Percentiles rank a stretch among this genome's conserved stretches.
phyloP scores from a whole-genome alignment of 1,284 basidiomycete species.

The Cryptococcus jaspeensis region DNA sequence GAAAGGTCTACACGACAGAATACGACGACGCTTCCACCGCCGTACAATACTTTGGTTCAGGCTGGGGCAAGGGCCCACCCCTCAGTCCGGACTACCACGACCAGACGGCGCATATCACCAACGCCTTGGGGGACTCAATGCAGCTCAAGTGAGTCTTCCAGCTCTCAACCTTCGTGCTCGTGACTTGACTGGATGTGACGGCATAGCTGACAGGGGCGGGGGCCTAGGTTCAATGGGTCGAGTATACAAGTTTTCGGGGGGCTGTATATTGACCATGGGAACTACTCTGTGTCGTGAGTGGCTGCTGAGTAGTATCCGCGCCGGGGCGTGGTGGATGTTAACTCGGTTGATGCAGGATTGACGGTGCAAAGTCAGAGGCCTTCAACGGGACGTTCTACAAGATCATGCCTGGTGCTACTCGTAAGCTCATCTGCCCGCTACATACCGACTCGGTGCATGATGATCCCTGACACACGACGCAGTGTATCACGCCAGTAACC shows the following conservation, averaged over 20 bases:
- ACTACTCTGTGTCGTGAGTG: conserved; percentile 19
- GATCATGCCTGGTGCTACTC: conserved; percentile 3
- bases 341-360: conserved; percentile 12
- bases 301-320: too few relatives aligned
- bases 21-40: conserved; percentile 18
- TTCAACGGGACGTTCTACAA: conserved; percentile 15
- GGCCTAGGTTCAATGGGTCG: conserved; percentile 25
- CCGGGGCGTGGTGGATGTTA: not conserved
- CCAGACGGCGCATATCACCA: conserved; percentile 3
- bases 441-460: too few relatives aligned
- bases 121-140: conserved; percentile 4
- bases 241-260: conserved; percentile 18
- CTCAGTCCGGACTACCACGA: conserved; percentile 10
- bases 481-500: conserved; percentile 16
- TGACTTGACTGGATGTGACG: too few relatives aligned
- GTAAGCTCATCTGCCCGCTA: conserved; percentile 7
- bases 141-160: conserved; percentile 6
- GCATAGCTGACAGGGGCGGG: not conserved
- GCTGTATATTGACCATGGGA: conserved; percentile 18
- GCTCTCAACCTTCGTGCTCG: too few relatives aligned
- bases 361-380: conserved; percentile 10
- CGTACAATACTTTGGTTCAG: conserved; percentile 6
- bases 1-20: conserved; percentile 9
- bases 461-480: too few relatives aligned
- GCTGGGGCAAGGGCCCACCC: not conserved